These are phyloP conservation scores for Aspergillus phoenicis DNA, from an alignment of 2,329 filamentous ascomycete species.

Conservation along the genomic window DNA sequence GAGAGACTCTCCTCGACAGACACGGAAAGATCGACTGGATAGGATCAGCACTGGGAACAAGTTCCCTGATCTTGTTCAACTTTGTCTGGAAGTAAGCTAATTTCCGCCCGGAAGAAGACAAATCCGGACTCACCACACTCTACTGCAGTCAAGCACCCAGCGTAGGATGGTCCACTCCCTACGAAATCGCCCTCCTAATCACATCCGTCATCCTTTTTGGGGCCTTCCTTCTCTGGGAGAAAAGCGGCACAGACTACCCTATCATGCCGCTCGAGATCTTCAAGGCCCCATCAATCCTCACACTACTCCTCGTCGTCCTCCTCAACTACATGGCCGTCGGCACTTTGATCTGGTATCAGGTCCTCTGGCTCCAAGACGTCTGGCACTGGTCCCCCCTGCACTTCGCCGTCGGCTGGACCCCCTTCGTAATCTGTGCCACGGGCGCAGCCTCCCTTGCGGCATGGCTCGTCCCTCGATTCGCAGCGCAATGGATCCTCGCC, in stretches of 20 bases:
- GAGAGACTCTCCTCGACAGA: conserved; percentile 39
- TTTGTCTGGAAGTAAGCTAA: conserved; percentile 54
- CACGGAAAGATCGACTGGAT: conserved; percentile 42
- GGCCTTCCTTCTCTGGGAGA: conserved; percentile 47
- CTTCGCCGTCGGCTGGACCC: conserved; percentile 44
- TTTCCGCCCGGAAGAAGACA: background rate
- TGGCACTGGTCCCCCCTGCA: conserved; percentile 47
- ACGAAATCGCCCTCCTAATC: conserved; percentile 46
- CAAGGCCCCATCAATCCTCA: conserved; percentile 47
- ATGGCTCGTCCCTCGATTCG: conserved; percentile 51
- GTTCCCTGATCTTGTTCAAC: conserved; percentile 52
- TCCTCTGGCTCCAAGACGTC: conserved; percentile 50
- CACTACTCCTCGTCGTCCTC: conserved; percentile 48
- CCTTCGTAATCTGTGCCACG: conserved; percentile 46
- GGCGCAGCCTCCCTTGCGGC: conserved; percentile 45
- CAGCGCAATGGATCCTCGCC: conserved; percentile 53
- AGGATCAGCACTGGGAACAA: conserved; percentile 44
- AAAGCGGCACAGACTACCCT: conserved; percentile 40
- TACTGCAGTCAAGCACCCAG: conserved; percentile 46
- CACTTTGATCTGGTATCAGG: conserved; percentile 53
- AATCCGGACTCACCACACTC: background rate
- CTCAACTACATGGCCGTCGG: conserved; percentile 54
- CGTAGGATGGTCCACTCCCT: conserved; percentile 49
- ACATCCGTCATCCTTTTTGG: conserved; percentile 39
- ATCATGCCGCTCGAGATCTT: conserved; percentile 54